Base-by-base conservation (phyloP, 1,284 basidiomycete species). In the Takashimella tepidaria region DNA sequence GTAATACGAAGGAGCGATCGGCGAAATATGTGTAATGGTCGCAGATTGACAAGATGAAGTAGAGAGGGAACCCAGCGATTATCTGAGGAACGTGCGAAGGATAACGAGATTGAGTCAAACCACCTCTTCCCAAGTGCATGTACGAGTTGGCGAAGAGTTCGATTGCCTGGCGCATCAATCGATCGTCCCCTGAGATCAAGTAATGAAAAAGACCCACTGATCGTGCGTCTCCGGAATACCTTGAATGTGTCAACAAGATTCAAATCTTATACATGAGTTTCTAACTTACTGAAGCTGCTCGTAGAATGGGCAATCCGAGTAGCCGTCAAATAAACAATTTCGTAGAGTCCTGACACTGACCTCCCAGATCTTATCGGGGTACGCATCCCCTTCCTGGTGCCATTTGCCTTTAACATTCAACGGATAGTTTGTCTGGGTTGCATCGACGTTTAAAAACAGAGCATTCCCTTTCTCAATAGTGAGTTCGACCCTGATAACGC, bases 241-340 rank as follows among this genome's bases (percentile, higher is more conserved):
- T 65, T 24, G 16, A 8, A 8, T 8, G 31, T 8, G 31, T 37
- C n/a, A n/a, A n/a, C n/a, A n/a, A n/a, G n/a, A n/a, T n/a, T n/a
- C 37, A 4, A 8, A 23, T 51, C 21, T 54, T 50, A 21, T 5
- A 12, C 37, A 16, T 40, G 21, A 12, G 21, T 22, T 22, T 41
- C 5, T 21, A 2, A 55, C 63, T 59, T 45, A 66, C 61, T 56
- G 55, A 1, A 67, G 55, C 45, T 67, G 65, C 42, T 67, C 65
- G 50, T 65, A 67, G 50, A 67, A 67, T 2, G 65, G 65, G 47
- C 65, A 67, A 41, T 67, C 66, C 23, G 62, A 61, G 49, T 66
- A 67, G 8, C 60, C 66, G 42, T 67, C 66, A 51, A 66, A 61
- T 59, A 66, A 63, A 47, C 66, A 67, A 45, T 67, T 67, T 26